These are phyloP conservation scores for Raphanus hybrid DNA, from an alignment of 441 rosid species.

Conservation along the genomic window DNA sequence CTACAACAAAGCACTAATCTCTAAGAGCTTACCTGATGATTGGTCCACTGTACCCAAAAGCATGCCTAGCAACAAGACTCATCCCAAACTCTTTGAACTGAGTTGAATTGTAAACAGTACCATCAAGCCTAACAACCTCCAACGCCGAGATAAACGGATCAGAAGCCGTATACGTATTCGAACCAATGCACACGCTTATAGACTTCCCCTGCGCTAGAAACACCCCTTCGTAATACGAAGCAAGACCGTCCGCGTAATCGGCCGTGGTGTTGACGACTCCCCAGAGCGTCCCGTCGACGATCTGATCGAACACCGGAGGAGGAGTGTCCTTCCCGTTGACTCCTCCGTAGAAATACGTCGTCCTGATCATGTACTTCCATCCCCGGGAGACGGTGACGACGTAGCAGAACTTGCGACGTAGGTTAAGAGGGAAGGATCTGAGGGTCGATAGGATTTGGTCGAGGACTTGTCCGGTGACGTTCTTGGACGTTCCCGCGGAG, in stretches of 20 bases:
- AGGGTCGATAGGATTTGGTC: constrained; percentile 59
- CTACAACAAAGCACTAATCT: not conserved
- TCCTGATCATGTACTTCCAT: constrained; percentile 68
- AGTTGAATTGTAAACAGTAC: constrained; percentile 75
- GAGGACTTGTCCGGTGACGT: constrained; percentile 43
- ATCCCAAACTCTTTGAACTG: constrained; percentile 57
- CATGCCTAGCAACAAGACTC: constrained; percentile 70
- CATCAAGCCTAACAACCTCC: constrained; percentile 65
- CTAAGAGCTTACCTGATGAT: constrained; percentile 50
- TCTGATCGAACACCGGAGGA: constrained; percentile 94
- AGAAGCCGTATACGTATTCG: constrained; percentile 67
- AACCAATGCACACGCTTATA: constrained; percentile 73
- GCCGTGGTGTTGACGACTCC: constrained; percentile 74
- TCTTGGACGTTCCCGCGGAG: constrained; percentile 55
- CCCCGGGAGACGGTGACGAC: constrained; percentile 58
- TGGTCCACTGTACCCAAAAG: constrained; percentile 71
- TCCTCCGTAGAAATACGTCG: constrained; percentile 84
- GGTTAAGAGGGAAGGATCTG: constrained; percentile 69
- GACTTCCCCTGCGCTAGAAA: constrained; percentile 73
- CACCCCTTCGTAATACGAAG: constrained; percentile 76
- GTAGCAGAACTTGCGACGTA: constrained; percentile 71
- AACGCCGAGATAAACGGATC: constrained; percentile 89
- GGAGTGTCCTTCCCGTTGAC: constrained; percentile 60
- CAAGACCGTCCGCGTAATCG: constrained; percentile 54
- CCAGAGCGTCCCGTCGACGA: constrained; percentile 89